Evolutionary conservation across 805 yeast genomes (phyloP).

Genomic region (Kregervanrija fluxuum): DNA sequence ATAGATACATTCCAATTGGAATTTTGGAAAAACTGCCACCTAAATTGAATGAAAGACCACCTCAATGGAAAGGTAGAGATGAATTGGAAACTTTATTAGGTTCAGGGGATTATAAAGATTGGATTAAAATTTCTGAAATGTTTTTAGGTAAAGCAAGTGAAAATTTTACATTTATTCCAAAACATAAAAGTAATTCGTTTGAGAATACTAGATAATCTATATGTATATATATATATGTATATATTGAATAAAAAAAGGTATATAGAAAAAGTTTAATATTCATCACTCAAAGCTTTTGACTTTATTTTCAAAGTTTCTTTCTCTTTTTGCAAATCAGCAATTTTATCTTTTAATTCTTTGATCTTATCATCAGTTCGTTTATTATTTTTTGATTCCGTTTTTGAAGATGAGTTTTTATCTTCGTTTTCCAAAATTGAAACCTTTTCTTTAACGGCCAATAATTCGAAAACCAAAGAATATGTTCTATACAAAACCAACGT

Average conservation of each 20-base stretch:
- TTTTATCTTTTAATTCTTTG: conserved; percentile 39
- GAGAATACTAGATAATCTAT: conserved; percentile 18
- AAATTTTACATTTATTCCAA: conserved; percentile 75
- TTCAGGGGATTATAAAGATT: conserved; percentile 77
- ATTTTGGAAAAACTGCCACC: conserved; percentile 85
- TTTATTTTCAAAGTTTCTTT: conserved; percentile 66
- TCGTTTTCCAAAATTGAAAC: conserved; percentile 16
- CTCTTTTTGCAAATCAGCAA: conserved; percentile 56
- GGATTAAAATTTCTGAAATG: conserved; percentile 95
- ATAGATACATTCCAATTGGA: conserved; percentile 91
- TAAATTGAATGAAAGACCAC: conserved; percentile 87
- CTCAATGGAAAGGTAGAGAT: conserved; percentile 85
- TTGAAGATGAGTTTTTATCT: conserved; percentile 13
- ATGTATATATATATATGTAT: not conserved
- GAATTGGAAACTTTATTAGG: conserved; percentile 89
- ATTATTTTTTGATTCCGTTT: not conserved
- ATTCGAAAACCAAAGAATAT: conserved; percentile 68
- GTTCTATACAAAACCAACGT: conserved; percentile 83
- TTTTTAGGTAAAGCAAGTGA: conserved; percentile 82
- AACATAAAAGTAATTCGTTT: conserved; percentile 89
- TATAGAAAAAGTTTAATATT: conserved; percentile 39
- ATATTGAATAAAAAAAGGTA: not conserved
- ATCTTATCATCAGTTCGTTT: conserved; percentile 32
- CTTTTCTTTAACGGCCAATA: conserved; percentile 57
- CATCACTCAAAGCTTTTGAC: conserved; percentile 55